A percentile compares a stretch with the other conserved stretches of the same genome.
Evolutionary conservation across 2,329 filamentous ascomycete species (phyloP).

Genomic region (Phaeosphaeria sp.): DNA sequence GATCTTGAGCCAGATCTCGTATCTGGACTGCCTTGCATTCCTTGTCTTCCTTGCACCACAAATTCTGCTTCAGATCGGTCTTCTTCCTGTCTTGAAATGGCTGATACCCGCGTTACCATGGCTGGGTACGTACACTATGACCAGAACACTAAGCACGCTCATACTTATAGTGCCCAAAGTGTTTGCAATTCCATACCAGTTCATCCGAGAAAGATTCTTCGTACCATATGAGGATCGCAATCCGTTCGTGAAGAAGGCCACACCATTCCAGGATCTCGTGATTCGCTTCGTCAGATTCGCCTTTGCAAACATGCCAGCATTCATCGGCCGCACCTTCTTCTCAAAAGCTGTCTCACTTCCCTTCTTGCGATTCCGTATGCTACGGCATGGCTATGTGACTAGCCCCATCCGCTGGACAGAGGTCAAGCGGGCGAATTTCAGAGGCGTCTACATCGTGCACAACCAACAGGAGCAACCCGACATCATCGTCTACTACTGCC

Average conservation of each 20-base stretch:
- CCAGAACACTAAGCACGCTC: slow-evolving; percentile 18
- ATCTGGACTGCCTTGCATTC: slow-evolving; percentile 78
- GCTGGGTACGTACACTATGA: slow-evolving; percentile 60
- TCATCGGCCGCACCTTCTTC: slow-evolving; percentile 78
- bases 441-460: slow-evolving; percentile 73
- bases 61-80: slow-evolving; percentile 71
- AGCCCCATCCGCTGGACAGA: slow-evolving; percentile 71
- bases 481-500: slow-evolving; percentile 81
- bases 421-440: slow-evolving; percentile 60
- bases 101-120: slow-evolving; percentile 72
- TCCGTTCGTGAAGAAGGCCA: slow-evolving; percentile 73
- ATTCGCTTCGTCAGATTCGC: slow-evolving; percentile 80
- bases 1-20: slow-evolving; percentile 77
- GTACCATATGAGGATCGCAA: slow-evolving; percentile 55
- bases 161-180: slow-evolving; percentile 54
- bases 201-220: slow-evolving; percentile 66
- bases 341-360: slow-evolving; percentile 75
- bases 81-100: slow-evolving; percentile 65
- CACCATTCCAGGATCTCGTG: slow-evolving; percentile 78
- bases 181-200: slow-evolving; percentile 63
- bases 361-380: slow-evolving; percentile 77
- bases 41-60: slow-evolving; percentile 74
- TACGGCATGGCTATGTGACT: slow-evolving; percentile 71
- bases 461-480: slow-evolving; percentile 70
- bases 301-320: slow-evolving; percentile 73